phyloP scores from a whole-genome alignment of 768 basidiomycete species.

The Suillus subalutaceus region DNA sequence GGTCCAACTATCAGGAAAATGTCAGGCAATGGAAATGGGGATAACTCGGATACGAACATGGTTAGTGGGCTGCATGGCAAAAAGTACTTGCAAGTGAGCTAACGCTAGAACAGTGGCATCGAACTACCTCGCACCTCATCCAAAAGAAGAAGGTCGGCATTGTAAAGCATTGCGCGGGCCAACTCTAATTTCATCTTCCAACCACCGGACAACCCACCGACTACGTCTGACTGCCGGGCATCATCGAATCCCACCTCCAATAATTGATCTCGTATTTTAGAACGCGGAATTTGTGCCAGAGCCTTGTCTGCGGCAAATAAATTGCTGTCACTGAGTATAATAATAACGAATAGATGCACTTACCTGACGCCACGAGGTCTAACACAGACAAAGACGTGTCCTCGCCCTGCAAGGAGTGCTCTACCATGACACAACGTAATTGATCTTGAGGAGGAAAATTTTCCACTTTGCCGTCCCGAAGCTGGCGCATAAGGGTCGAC shows the following conservation, averaged over 20 bases:
- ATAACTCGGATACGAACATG: conserved; percentile 59
- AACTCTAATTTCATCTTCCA: conserved; percentile 99
- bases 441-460: conserved; percentile 91
- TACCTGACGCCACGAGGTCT: conserved; percentile 89
- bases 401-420: conserved; percentile 95
- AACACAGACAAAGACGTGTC: conserved; percentile 80
- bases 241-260: conserved; percentile 91
- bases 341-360: conserved; percentile 23
- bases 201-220: conserved; percentile 91
- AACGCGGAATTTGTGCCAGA: conserved; percentile 60
- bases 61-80: conserved; percentile 74
- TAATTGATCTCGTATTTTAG: conserved; percentile 79
- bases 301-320: conserved; percentile 58
- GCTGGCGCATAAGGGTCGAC: conserved; percentile 93
- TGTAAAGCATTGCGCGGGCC: conserved; percentile 95
- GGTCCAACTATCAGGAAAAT: conserved; percentile 60
- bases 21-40: conserved; percentile 20
- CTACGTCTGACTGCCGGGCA: conserved; percentile 77
- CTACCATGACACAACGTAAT: conserved; percentile 93
- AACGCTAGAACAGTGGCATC: conserved; percentile 4
- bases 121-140: conserved; percentile 62
- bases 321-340: conserved; percentile 6
- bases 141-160: conserved; percentile 82
- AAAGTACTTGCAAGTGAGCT: conserved; percentile 14
- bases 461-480: conserved; percentile 93